Evolutionary conservation across 139 green algal genomes (phyloP).

Genomic region (Medakamo hakoo): DNA sequence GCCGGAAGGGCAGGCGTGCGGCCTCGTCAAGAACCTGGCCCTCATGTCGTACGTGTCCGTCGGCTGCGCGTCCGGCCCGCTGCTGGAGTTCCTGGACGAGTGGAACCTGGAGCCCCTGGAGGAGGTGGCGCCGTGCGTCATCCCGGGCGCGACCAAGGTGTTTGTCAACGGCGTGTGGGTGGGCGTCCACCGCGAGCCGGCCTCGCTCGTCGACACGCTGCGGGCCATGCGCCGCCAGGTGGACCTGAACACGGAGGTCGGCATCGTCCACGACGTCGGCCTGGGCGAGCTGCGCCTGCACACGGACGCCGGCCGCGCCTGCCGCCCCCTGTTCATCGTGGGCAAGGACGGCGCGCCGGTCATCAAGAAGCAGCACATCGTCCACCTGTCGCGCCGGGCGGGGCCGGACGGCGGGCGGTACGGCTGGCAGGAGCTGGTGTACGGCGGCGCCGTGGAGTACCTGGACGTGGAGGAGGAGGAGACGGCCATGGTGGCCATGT

Average conservation of each 20-base stretch:
- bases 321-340: slow-evolving; percentile 85
- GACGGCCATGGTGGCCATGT: slow-evolving; percentile 98
- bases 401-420: slow-evolving; percentile 11
- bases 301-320: slow-evolving; percentile 73
- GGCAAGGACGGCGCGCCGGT: slow-evolving; percentile 47
- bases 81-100: slow-evolving; percentile 68
- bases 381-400: slow-evolving; percentile 22
- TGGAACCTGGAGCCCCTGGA: slow-evolving; percentile 65
- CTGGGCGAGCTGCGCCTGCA: slow-evolving; percentile 74
- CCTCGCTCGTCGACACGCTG: slow-evolving; percentile 55
- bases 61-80: slow-evolving; percentile 39
- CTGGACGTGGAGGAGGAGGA: slow-evolving; percentile 87
- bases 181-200: slow-evolving; percentile 58
- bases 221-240: slow-evolving; percentile 49
- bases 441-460: slow-evolving; percentile 52
- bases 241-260: slow-evolving; percentile 58
- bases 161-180: slow-evolving; percentile 90
- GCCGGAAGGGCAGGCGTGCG: slow-evolving; percentile 81
- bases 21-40: slow-evolving; percentile 98
- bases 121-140: slow-evolving; percentile 46
- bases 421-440: slow-evolving; percentile 41
- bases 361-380: slow-evolving; percentile 72
- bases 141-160: slow-evolving; percentile 51
- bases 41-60: slow-evolving; percentile 87
- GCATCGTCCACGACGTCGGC: slow-evolving; percentile 71